Conservation (phyloP, 78 protist genomes). For the Pelomyxa schiedti region DNA sequence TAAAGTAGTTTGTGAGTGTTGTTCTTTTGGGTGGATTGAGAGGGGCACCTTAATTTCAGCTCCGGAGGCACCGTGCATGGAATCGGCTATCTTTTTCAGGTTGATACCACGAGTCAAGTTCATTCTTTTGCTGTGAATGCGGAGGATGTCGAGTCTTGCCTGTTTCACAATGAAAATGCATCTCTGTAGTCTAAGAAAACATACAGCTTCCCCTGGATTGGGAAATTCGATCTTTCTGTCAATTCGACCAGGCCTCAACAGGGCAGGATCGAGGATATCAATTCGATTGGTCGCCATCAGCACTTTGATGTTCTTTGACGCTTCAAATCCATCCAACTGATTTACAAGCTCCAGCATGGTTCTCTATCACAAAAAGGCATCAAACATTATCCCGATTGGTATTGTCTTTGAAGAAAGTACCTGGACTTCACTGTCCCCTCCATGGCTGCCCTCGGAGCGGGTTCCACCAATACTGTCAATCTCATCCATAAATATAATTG, state of each 20-base stretch:
- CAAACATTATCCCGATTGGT: background rate
- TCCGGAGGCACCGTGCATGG: conserved; percentile 90
- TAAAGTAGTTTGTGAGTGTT: background rate
- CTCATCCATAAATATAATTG: conserved; percentile 99
- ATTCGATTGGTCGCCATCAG: conserved; percentile 99
- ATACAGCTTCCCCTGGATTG: conserved; percentile 46
- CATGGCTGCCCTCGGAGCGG: conserved; percentile 59
- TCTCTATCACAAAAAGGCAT: conserved; percentile 82
- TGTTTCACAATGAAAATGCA: background rate
- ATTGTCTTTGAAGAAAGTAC: background rate
- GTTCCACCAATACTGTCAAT: conserved; percentile 91
- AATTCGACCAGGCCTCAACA: conserved; percentile 97
- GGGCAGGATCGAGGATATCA: conserved; percentile 98
- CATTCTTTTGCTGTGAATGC: conserved; percentile 97
- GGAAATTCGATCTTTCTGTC: conserved; percentile 97
- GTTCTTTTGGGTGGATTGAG: background rate
- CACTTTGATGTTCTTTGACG: conserved; percentile 94
- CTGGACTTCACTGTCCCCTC: conserved; percentile 79
- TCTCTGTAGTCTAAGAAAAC: background rate
- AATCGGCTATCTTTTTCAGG: conserved; percentile 74
- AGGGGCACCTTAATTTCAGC: conserved; percentile 88
- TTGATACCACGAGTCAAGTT: conserved; percentile 95
- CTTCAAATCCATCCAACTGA: conserved; percentile 99
- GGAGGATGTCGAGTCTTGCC: conserved; percentile 93
- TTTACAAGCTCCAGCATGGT: conserved; percentile 99